Conservation (phyloP, 2,329 filamentous ascomycete genomes). For the Penicillium sp. region DNA sequence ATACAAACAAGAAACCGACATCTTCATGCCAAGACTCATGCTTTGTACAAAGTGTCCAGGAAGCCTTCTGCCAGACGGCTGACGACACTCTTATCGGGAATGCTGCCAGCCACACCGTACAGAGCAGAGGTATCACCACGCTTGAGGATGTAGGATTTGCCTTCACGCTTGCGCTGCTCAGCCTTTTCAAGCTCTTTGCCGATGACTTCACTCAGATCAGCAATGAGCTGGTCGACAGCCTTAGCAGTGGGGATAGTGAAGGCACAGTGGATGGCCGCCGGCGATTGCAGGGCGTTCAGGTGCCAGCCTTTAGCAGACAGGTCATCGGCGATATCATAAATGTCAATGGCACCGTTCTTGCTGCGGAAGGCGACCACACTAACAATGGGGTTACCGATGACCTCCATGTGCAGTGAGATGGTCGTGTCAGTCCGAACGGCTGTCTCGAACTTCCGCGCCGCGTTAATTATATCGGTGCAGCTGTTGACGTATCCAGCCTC, state of each 20-base stretch:
- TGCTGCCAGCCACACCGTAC: conserved; percentile 89
- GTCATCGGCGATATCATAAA: conserved; percentile 90
- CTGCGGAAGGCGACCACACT: conserved; percentile 85
- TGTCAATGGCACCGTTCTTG: conserved; percentile 67
- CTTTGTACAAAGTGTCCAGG: conserved; percentile 88
- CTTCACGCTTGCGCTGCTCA: conserved; percentile 61
- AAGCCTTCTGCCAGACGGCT: conserved; percentile 87
- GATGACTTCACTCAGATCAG: conserved; percentile 61
- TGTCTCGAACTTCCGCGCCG: conserved; percentile 76
- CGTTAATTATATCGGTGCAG: conserved; percentile 82
- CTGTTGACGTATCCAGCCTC: conserved; percentile 84
- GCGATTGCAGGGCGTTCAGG: conserved; percentile 87
- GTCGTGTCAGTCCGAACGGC: conserved; percentile 67
- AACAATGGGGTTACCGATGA: conserved; percentile 83
- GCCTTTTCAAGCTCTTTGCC: conserved; percentile 76
- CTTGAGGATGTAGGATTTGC: conserved; percentile 52
- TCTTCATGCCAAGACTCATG: conserved; percentile 43
- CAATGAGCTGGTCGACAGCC: conserved; percentile 74
- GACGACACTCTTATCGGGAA: conserved; percentile 95
- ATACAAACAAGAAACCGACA: conserved; percentile 3
- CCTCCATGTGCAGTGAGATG: conserved; percentile 68
- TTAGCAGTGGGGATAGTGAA: conserved; percentile 83
- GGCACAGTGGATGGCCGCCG: conserved; percentile 88
- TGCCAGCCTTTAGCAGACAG: conserved; percentile 89
- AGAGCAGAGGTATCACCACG: conserved; percentile 75